A percentile compares a stretch with the other conserved stretches of the same genome.
phyloP scores from a whole-genome alignment of 2,329 filamentous ascomycete species.

The Colletotrichum nymphaeae region DNA sequence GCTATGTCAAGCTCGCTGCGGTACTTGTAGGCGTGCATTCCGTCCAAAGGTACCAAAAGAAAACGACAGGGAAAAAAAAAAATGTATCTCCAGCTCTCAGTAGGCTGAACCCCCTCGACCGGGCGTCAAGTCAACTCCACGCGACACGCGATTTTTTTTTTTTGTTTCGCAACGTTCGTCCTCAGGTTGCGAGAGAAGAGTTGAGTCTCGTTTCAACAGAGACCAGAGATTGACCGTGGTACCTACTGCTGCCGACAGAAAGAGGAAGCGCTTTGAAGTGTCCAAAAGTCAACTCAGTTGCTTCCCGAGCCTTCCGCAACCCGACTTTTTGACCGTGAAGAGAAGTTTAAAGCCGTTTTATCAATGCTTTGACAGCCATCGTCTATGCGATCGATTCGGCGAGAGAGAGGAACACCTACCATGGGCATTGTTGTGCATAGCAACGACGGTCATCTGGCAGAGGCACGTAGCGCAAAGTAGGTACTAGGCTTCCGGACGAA shows the following conservation, averaged over 20 bases:
- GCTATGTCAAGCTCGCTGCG: conserved; percentile 16
- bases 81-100: neutral
- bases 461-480: conserved; percentile 14
- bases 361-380: neutral
- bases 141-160: neutral
- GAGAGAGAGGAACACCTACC: neutral
- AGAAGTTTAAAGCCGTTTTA: conserved; percentile 2
- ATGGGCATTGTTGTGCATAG: neutral
- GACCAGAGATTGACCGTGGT: neutral
- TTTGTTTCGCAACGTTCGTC: conserved; percentile 5
- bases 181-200: conserved; percentile 1
- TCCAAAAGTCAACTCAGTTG: neutral
- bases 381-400: neutral
- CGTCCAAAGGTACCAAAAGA: neutral
- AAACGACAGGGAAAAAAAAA: too few relatives aligned
- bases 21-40: neutral
- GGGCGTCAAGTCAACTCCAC: conserved; percentile 6
- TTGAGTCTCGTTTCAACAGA: conserved; percentile 16
- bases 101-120: neutral
- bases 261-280: conserved; percentile 10
- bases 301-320: conserved; percentile 23
- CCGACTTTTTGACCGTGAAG: neutral
- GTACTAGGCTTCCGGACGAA: neutral
- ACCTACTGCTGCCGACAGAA: neutral
- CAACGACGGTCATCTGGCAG: neutral